A percentile compares a stretch with the other conserved stretches of the same genome.
Evolutionary conservation across 2,329 filamentous ascomycete genomes (phyloP).

Genomic region (Diaporthe sp.): DNA sequence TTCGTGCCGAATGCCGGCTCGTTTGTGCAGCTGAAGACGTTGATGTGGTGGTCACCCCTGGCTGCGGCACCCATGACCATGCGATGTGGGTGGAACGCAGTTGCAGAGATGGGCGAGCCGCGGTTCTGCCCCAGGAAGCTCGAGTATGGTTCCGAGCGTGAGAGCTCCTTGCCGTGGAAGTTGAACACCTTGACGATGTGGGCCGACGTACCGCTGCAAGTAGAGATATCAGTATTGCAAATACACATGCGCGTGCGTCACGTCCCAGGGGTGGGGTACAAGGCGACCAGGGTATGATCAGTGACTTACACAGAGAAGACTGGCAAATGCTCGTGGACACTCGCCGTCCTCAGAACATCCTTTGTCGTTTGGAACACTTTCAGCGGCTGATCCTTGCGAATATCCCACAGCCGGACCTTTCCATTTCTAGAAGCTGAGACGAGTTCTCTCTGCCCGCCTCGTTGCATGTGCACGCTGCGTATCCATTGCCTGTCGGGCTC

Average conservation of each 20-base stretch:
- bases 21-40: conserved; percentile 81
- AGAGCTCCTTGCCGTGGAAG: conserved; percentile 83
- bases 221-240: conserved; percentile 45
- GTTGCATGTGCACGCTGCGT: conserved; percentile 95
- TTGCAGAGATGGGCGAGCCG: conserved; percentile 85
- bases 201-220: conserved; percentile 82
- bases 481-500: conserved; percentile 90
- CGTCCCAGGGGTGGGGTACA: neutral
- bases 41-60: conserved; percentile 89
- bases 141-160: conserved; percentile 88
- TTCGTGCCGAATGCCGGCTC: conserved; percentile 45
- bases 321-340: conserved; percentile 94
- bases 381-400: conserved; percentile 84
- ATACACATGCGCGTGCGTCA: neutral
- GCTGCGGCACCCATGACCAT: conserved; percentile 92
- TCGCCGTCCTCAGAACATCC: conserved; percentile 85
- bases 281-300: neutral
- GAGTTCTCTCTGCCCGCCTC: conserved; percentile 91
- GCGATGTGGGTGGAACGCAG: conserved; percentile 94
- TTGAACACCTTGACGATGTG: conserved; percentile 95
- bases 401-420: conserved; percentile 96
- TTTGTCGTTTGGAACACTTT: conserved; percentile 80
- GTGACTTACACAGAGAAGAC: conserved; percentile 91
- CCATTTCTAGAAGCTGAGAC: conserved; percentile 92
- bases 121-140: conserved; percentile 87